Conservation (phyloP, 345 rosid species). For the Ceriops decandra region DNA sequence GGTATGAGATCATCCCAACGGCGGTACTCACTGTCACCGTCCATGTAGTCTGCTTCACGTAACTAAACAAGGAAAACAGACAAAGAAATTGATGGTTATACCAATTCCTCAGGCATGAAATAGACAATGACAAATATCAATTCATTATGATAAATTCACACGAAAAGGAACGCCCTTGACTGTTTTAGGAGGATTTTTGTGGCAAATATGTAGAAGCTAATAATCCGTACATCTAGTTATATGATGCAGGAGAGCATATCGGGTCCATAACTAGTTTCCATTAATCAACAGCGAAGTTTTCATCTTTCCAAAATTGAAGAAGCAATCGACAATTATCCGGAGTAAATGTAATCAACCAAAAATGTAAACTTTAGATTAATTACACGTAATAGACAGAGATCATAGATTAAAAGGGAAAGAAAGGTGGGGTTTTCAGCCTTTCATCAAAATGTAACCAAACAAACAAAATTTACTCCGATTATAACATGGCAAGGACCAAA, state of each 20-base stretch:
- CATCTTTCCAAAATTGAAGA: too few species aligned
- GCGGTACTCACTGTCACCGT: slow-evolving; percentile 42
- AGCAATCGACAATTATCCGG: too few species aligned
- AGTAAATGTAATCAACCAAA: too few species aligned
- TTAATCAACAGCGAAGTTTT: too few species aligned
- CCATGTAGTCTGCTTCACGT: slow-evolving; percentile 15
- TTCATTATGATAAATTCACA: background rate
- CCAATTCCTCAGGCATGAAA: background rate
- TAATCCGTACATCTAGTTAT: background rate
- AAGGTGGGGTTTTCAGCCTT: background rate
- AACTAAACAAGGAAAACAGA: background rate
- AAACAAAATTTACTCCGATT: slow-evolving; percentile 1
- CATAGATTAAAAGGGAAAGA: background rate
- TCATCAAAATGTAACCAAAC: background rate
- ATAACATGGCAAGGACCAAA: background rate
- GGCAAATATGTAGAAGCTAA: background rate
- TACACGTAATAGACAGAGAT: too few species aligned
- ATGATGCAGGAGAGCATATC: background rate
- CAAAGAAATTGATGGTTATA: background rate
- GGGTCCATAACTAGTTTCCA: background rate
- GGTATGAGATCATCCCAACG: slow-evolving; percentile 87
- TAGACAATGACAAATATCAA: background rate
- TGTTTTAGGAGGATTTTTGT: background rate
- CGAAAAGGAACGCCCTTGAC: background rate
- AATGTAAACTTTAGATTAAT: too few species aligned